Base-by-base conservation (phyloP, 257 asterid species). In the Handroanthus guayacan region DNA sequence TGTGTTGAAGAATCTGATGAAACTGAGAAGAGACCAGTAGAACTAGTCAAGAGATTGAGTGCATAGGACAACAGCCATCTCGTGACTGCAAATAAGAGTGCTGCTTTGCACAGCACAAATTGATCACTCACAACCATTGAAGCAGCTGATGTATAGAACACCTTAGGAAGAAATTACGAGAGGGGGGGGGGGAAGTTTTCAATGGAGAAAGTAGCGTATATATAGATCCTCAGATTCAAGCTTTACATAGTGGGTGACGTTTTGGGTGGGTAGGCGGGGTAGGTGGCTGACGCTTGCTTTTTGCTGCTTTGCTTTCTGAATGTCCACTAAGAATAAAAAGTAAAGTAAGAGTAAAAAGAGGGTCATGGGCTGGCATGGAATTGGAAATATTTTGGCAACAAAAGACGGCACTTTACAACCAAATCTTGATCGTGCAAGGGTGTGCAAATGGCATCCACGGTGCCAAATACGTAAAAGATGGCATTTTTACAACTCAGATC, bases 41-140 rank as follows among this genome's bases (percentile, higher is more conserved):
- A 87, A 6, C 45, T 76, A 9, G 84, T 74, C 5, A 87, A 72
- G 6, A 89, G 69, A 13, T 78, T 76, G 2, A 82, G 85, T 2
- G 86, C 89, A 7, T 79, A 71, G 74, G 82, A 83, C n/a, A 89
- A 69, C 14, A 91, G 13, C 75, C 90, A 87, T 86, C 93, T 87
- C 2, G 89, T 87, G 9, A 82, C 75, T 5, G 87, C 91, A 39
- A 87, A 80, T 44, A 87, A 39, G 3, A 91, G 81, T 64, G 95
- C 91, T 51, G 88, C 89, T 81, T 86, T 82, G 56, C 88, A 87
- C 3, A 89, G 67, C 57, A 86, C 87, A 71, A 84, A 67, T 39
- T 84, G 88, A 78, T 88, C 89, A 58, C 82, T 62, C 6, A 76
- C 86, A 56, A 61, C 89, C 78, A 87, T 79, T 25, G 76, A 44